These are phyloP conservation scores for Arabis hirsuta DNA, from an alignment of 345 rosid genomes.

Conservation along the genomic window DNA sequence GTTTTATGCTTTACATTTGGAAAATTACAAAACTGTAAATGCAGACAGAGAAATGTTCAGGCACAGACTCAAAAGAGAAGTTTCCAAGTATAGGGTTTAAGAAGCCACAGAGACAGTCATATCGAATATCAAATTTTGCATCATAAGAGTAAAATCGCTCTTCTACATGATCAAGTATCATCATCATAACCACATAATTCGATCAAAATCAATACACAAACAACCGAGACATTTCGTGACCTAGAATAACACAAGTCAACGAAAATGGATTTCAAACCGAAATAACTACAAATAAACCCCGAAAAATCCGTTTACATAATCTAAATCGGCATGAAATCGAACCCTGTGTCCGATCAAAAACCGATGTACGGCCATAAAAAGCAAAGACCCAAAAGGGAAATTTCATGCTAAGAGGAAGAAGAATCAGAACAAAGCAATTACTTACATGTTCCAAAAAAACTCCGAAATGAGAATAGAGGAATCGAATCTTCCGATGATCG, in stretches of 20 bases:
- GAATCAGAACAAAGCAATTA: conserved; percentile 2
- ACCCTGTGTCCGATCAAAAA: not conserved
- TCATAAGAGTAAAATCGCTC: conserved; percentile 4
- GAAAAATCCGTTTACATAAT: not conserved
- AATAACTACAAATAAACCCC: not conserved
- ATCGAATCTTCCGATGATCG: conserved; percentile 18
- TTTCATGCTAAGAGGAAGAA: not conserved
- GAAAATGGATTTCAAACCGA: conserved; percentile 33
- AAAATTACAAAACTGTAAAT: not conserved
- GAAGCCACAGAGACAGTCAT: conserved; percentile 23
- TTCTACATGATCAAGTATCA: not conserved
- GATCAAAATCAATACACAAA: conserved; percentile 8
- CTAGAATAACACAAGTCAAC: conserved; percentile 42
- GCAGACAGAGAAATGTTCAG: conserved; percentile 17
- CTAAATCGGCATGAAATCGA: conserved; percentile 13
- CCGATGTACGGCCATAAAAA: conserved; percentile 4
- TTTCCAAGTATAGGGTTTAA: conserved; percentile 36
- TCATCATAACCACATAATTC: not conserved
- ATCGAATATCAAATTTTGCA: not conserved
- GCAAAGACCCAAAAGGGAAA: conserved; percentile 24
- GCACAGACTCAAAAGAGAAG: not conserved
- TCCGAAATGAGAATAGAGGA: not conserved
- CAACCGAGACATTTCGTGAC: not conserved
- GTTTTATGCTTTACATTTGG: not conserved
- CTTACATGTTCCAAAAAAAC: conserved; percentile 10